Percentiles rank a stretch among this genome's conserved stretches.
phyloP scores from a whole-genome alignment of 805 yeast species.

The Hanseniaspora thailandica region DNA sequence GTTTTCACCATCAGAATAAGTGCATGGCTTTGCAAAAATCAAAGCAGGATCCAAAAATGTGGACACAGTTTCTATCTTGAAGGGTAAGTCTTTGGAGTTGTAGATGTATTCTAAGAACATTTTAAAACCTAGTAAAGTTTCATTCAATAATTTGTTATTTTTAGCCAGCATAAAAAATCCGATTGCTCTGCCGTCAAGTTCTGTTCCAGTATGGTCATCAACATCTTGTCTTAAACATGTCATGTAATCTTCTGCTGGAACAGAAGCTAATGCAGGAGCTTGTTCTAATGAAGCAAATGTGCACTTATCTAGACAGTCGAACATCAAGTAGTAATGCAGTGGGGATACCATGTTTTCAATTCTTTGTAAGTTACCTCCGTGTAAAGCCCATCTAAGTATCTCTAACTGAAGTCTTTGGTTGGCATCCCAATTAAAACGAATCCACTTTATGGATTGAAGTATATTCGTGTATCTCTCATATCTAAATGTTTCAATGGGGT shows the following conservation, averaged over 20 bases:
- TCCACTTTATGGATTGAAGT: constrained; percentile 28
- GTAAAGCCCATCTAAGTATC: constrained; percentile 25
- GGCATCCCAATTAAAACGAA: constrained; percentile 36
- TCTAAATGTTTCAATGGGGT: constrained; percentile 23
- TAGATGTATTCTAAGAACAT: constrained; percentile 13
- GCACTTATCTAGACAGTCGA: constrained; percentile 23
- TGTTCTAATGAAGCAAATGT: constrained; percentile 27
- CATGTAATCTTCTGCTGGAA: constrained; percentile 28
- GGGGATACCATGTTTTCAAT: constrained; percentile 35
- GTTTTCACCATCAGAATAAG: constrained; percentile 24
- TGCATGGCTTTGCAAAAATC: constrained; percentile 30
- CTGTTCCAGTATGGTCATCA: constrained; percentile 22
- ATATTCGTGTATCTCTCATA: constrained; percentile 19
- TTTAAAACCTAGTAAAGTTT: constrained; percentile 11
- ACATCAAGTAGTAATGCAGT: constrained; percentile 28
- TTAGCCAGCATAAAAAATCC: background rate
- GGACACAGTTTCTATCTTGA: constrained; percentile 9
- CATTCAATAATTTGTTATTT: constrained; percentile 3
- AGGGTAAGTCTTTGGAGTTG: constrained; percentile 8
- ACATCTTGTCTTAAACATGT: constrained; percentile 27
- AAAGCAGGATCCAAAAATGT: constrained; percentile 20
- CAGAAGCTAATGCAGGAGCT: constrained; percentile 30
- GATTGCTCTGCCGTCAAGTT: constrained; percentile 20
- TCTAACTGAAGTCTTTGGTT: constrained; percentile 25
- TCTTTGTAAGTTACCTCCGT: constrained; percentile 26